phyloP scores from a whole-genome alignment of 1,139 yeast genomes.

The Arxiozyma slooffiae region DNA sequence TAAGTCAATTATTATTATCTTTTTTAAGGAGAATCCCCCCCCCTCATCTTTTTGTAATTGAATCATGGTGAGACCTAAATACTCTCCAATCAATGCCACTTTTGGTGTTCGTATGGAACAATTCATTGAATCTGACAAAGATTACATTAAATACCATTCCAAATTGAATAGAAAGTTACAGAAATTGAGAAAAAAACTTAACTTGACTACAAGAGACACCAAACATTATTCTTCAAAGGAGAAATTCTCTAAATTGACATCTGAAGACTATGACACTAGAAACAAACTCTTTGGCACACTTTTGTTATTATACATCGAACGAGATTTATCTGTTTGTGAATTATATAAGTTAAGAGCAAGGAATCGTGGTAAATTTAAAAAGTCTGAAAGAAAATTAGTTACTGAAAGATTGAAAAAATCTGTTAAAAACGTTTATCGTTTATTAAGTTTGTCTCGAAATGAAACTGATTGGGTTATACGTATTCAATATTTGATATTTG shows the following conservation, averaged over 20 bases:
- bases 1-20: neutral
- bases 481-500: conserved; percentile 53
- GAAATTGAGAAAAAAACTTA: conserved; percentile 26
- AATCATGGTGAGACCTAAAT: neutral
- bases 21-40: neutral
- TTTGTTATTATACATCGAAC: conserved; percentile 24
- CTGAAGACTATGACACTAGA: conserved; percentile 23
- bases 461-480: conserved; percentile 31
- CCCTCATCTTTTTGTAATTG: neutral
- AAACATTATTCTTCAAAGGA: conserved; percentile 23
- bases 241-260: conserved; percentile 17
- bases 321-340: conserved; percentile 27
- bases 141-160: conserved; percentile 24
- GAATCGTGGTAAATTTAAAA: conserved; percentile 25
- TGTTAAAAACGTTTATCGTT: conserved; percentile 35
- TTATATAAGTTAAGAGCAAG: conserved; percentile 24
- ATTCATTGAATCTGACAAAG: conserved; percentile 24
- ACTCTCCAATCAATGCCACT: conserved; percentile 26
- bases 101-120: conserved; percentile 27
- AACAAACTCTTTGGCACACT: conserved; percentile 25
- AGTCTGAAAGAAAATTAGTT: conserved; percentile 40
- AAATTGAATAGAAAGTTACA: conserved; percentile 27
- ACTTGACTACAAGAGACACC: conserved; percentile 26
- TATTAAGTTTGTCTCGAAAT: conserved; percentile 38
- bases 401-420: conserved; percentile 64